Conservation (phyloP, 441 rosid genomes). For the Viola pubescens region DNA sequence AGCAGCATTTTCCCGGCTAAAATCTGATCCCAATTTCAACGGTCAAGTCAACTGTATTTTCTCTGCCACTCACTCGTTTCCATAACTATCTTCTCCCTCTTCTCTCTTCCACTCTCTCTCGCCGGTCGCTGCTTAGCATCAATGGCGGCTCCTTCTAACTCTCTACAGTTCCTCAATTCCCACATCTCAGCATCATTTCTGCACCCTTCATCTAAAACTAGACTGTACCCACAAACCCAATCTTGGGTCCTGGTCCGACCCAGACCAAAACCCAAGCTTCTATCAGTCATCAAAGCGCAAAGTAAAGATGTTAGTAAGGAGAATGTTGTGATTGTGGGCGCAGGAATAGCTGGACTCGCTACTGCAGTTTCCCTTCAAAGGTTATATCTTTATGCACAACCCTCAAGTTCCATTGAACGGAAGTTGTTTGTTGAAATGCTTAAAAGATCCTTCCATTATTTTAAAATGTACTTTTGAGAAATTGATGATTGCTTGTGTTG, state of each 20-base stretch:
- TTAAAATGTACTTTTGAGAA: neutral
- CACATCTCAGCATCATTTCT: constrained; percentile 15
- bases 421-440: neutral
- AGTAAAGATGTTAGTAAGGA: constrained; percentile 34
- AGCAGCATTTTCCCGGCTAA: neutral
- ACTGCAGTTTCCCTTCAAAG: constrained; percentile 75
- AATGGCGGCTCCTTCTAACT: constrained; percentile 30
- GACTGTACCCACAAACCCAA: constrained; percentile 11
- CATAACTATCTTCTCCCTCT: neutral
- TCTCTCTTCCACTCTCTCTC: neutral
- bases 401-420: neutral
- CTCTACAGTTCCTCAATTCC: constrained; percentile 28
- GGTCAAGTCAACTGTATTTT: neutral
- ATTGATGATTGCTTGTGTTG: too few species aligned
- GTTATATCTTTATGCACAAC: constrained; percentile 23
- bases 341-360: constrained; percentile 87
- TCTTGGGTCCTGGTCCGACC: constrained; percentile 23
- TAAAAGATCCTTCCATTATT: neutral
- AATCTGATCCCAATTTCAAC: neutral
- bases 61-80: constrained; percentile 26
- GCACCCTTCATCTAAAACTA: constrained; percentile 5
- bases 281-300: constrained; percentile 19
- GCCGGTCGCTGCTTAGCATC: neutral
- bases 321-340: constrained; percentile 67
- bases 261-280: constrained; percentile 19